Percentiles rank a stretch among this genome's conserved stretches.
Evolutionary conservation across 1,139 yeast genomes (phyloP).

Genomic region (Debaryomyces robertsiae): DNA sequence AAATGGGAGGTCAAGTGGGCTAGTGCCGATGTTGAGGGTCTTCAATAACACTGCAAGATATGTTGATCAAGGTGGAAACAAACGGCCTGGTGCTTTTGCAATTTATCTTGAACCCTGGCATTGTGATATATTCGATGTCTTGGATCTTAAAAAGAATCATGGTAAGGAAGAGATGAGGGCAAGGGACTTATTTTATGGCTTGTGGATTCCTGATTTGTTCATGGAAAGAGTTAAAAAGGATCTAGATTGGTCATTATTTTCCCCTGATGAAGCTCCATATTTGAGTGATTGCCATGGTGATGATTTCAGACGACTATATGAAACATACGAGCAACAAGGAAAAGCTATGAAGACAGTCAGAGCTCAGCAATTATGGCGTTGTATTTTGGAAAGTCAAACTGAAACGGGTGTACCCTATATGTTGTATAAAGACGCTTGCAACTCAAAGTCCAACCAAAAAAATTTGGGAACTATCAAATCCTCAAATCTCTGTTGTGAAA

Average conservation of each 20-base stretch:
- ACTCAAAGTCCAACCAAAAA: conserved; percentile 80
- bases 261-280: conserved; percentile 89
- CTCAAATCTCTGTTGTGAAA: conserved; percentile 87
- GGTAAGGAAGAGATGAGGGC: conserved; percentile 92
- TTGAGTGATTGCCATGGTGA: conserved; percentile 79
- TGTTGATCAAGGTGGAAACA: conserved; percentile 94
- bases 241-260: conserved; percentile 81
- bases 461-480: conserved; percentile 86
- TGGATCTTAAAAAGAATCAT: conserved; percentile 84
- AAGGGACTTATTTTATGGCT: conserved; percentile 86
- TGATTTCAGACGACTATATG: conserved; percentile 72
- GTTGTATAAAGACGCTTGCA: conserved; percentile 88
- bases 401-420: conserved; percentile 94
- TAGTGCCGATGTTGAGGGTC: conserved; percentile 88
- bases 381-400: conserved; percentile 84
- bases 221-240: conserved; percentile 84
- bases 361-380: conserved; percentile 89
- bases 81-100: conserved; percentile 93
- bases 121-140: conserved; percentile 78
- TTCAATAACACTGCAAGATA: conserved; percentile 90
- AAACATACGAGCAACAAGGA: conserved; percentile 69
- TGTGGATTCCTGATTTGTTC: conserved; percentile 89
- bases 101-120: conserved; percentile 92
- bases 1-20: conserved; percentile 86
- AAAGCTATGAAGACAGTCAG: conserved; percentile 71